phyloP scores from a whole-genome alignment of 345 rosid genomes.

The Noccaea caerulescens region DNA sequence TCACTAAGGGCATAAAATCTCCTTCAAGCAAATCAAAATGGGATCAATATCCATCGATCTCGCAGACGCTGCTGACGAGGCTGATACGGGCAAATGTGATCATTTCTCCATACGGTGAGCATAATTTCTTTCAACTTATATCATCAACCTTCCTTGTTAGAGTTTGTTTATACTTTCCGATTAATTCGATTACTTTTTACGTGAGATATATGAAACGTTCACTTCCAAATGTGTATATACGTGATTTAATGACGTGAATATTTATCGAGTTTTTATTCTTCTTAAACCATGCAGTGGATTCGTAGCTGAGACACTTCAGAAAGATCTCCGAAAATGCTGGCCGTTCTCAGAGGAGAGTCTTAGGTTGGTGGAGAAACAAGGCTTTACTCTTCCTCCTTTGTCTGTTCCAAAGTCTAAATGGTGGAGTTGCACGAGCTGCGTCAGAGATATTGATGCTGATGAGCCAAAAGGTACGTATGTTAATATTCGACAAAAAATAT shows the following conservation, averaged over 20 bases:
- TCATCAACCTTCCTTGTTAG: constrained; percentile 5
- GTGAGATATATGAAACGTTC: constrained; percentile 15
- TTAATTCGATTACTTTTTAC: neutral
- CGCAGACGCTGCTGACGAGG: constrained; percentile 44
- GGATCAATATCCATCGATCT: constrained; percentile 65
- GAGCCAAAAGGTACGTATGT: constrained; percentile 22
- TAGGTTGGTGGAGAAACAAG: constrained; percentile 43
- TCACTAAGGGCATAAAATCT: constrained; percentile 37
- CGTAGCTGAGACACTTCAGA: constrained; percentile 59
- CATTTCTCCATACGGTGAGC: constrained; percentile 82
- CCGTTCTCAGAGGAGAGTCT: constrained; percentile 59
- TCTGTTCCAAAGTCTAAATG: constrained; percentile 57
- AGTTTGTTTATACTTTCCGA: constrained; percentile 2
- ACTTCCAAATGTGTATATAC: constrained; percentile 17
- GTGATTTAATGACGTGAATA: constrained; percentile 3
- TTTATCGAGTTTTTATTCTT: constrained; percentile 3
- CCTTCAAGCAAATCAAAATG: constrained; percentile 44
- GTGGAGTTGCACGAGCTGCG: constrained; percentile 61
- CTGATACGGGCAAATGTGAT: constrained; percentile 50
- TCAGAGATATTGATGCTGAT: constrained; percentile 41
- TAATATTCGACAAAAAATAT: too few relatives aligned
- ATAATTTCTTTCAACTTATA: constrained; percentile 6
- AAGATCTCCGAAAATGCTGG: constrained; percentile 55
- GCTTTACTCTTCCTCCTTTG: constrained; percentile 54
- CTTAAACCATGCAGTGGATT: constrained; percentile 56